These are phyloP conservation scores for Aspergillus ellipticus DNA, from an alignment of 495 filamentous ascomycete species.

Conservation along the genomic window DNA sequence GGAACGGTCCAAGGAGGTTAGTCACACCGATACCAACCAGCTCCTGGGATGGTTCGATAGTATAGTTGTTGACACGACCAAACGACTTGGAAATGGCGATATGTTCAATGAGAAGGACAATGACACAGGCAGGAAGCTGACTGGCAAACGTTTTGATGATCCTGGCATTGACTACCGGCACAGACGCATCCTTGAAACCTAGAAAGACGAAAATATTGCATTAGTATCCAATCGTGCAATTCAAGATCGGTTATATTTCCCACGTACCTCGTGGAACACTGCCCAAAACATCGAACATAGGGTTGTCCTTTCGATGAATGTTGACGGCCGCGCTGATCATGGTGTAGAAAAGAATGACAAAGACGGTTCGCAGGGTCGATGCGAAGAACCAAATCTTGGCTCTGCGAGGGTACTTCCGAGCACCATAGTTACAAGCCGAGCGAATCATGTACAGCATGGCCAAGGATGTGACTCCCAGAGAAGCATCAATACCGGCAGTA, in stretches of 20 bases:
- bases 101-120: slow-evolving; percentile 93
- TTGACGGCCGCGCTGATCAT: slow-evolving; percentile 88
- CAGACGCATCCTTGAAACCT: slow-evolving; percentile 78
- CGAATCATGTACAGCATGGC: slow-evolving; percentile 81
- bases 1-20: slow-evolving; percentile 89
- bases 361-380: slow-evolving; percentile 82
- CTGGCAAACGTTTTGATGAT: slow-evolving; percentile 60
- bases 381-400: slow-evolving; percentile 83
- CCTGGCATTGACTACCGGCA: slow-evolving; percentile 61
- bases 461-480: slow-evolving; percentile 84
- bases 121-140: slow-evolving; percentile 75
- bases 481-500: slow-evolving; percentile 68
- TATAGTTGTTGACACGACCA: slow-evolving; percentile 94
- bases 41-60: slow-evolving; percentile 96
- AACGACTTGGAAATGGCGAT: slow-evolving; percentile 99
- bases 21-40: slow-evolving; percentile 91
- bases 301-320: slow-evolving; percentile 45
- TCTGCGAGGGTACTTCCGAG: slow-evolving; percentile 63
- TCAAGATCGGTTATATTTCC: no score
- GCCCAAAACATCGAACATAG: slow-evolving; percentile 64
- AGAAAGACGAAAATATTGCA: no score
- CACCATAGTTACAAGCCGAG: slow-evolving; percentile 58
- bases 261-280: slow-evolving; percentile 77
- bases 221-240: no score
- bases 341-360: slow-evolving; percentile 90